phyloP scores from a whole-genome alignment of 2,329 filamentous ascomycete genomes.

The Fusarium tanahbumbuense region DNA sequence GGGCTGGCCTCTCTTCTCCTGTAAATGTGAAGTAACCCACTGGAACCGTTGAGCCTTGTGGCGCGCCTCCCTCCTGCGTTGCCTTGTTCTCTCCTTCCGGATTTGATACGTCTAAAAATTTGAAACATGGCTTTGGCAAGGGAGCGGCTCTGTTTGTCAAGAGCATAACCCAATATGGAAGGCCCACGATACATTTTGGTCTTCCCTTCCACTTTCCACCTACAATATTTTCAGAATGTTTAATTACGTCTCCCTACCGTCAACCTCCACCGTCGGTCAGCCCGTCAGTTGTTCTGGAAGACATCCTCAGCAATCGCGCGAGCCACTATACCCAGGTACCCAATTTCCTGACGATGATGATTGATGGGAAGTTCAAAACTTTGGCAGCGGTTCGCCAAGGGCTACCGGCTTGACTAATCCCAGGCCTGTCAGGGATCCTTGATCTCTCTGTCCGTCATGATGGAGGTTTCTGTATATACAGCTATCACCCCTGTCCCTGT shows the following conservation, averaged over 20 bases:
- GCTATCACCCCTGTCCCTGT: conserved; percentile 13
- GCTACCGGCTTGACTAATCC: conserved; percentile 26
- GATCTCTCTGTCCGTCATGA: conserved; percentile 38
- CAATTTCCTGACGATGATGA: conserved; percentile 24
- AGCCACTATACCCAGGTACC: conserved; percentile 21
- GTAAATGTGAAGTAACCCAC: conserved; percentile 25
- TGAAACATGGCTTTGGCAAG: conserved; percentile 38
- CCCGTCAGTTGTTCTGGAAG: background rate
- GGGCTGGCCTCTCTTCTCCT: background rate
- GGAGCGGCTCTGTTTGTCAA: conserved; percentile 25
- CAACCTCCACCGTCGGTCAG: background rate
- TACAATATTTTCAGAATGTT: background rate
- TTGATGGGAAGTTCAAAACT: conserved; percentile 39
- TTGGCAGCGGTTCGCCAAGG: conserved; percentile 33
- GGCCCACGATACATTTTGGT: conserved; percentile 24
- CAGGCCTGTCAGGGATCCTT: conserved; percentile 22
- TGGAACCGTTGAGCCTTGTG: conserved; percentile 26
- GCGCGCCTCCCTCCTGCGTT: conserved; percentile 10
- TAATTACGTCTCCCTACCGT: background rate
- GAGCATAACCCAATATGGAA: conserved; percentile 22
- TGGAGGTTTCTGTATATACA: conserved; percentile 13
- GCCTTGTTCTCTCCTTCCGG: conserved; percentile 23
- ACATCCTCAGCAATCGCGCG: conserved; percentile 14
- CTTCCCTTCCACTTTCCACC: conserved; percentile 14
- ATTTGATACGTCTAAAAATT: conserved; percentile 39